A percentile compares a stretch with the other conserved stretches of the same genome.
These are phyloP conservation scores for Lactarius trivialis DNA, from an alignment of 768 basidiomycete genomes.

Conservation along the genomic window DNA sequence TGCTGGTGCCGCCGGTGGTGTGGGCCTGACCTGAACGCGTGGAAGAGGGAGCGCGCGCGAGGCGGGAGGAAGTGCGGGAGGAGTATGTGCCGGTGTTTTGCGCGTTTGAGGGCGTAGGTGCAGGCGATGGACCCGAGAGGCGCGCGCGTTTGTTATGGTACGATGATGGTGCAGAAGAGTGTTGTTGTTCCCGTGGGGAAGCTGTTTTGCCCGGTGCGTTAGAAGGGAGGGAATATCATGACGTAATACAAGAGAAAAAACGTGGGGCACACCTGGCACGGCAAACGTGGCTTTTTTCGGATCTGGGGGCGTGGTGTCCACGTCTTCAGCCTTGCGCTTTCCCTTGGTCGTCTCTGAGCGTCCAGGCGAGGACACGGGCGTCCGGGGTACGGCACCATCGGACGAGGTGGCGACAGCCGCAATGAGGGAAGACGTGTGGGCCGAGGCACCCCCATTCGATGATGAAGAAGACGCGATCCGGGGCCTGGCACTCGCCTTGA, in stretches of 20 bases:
- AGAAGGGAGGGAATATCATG: constrained; percentile 4
- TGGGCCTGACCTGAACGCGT: constrained; percentile 29
- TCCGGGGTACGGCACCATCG: constrained; percentile 21
- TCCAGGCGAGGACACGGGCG: constrained; percentile 20
- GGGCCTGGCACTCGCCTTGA: constrained; percentile 17
- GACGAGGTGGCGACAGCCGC: constrained; percentile 26
- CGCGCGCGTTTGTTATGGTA: constrained; percentile 67
- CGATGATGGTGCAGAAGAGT: constrained; percentile 59
- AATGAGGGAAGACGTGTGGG: constrained; percentile 18
- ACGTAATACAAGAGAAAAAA: constrained; percentile 20
- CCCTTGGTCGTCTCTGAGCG: constrained; percentile 40
- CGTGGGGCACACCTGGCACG: constrained; percentile 42
- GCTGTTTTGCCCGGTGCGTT: constrained; percentile 21
- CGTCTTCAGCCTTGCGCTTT: constrained; percentile 70
- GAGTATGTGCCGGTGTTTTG: constrained; percentile 42
- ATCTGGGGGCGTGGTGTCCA: constrained; percentile 64
- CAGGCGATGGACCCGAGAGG: constrained; percentile 39
- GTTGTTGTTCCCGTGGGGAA: constrained; percentile 26
- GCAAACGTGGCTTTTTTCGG: constrained; percentile 59
- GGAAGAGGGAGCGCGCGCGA: constrained; percentile 22
- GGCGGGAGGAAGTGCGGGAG: constrained; percentile 30
- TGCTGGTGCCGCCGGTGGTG: not conserved
- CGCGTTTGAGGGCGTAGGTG: constrained; percentile 34
- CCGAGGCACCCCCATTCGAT: constrained; percentile 1
- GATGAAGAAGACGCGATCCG: constrained; percentile 21